These are phyloP conservation scores for Funneliformis geosporum DNA, from an alignment of 192 early-diverging fungal species.

Conservation along the genomic window DNA sequence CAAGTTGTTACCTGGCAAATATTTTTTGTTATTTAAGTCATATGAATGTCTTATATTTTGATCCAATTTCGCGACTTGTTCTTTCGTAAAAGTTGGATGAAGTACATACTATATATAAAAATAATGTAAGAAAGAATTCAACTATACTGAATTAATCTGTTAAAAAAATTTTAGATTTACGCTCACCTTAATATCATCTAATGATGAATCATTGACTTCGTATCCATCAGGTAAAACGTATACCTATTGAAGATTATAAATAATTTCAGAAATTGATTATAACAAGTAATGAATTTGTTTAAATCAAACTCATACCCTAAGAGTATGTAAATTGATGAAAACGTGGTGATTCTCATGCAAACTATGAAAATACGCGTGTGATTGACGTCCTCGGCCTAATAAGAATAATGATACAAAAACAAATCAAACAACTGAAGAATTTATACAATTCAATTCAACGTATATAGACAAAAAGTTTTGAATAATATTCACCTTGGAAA, in stretches of 20 bases:
- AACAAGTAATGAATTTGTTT: not conserved
- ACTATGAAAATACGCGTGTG: constrained; percentile 96
- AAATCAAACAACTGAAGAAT: not conserved
- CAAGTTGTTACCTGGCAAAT: constrained; percentile 65
- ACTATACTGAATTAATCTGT: no score
- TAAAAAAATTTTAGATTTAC: no score
- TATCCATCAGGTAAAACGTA: constrained; percentile 95
- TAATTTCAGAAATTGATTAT: not conserved
- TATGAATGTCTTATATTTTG: constrained; percentile 56
- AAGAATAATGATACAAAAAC: not conserved
- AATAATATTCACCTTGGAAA: constrained; percentile 68
- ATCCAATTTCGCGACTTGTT: constrained; percentile 72
- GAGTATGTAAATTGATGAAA: constrained; percentile 86
- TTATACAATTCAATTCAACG: not conserved
- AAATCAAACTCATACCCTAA: constrained; percentile 51
- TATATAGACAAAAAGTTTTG: not conserved
- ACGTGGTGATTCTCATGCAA: constrained; percentile 95
- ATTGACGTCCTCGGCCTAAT: constrained; percentile 79
- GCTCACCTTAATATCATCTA: constrained; percentile 88
- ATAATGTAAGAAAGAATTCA: not conserved
- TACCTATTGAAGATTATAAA: constrained; percentile 43
- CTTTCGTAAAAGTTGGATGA: constrained; percentile 72
- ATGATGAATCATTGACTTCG: constrained; percentile 80
- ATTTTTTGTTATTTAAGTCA: constrained; percentile 85
- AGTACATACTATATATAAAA: constrained; percentile 68